These are phyloP conservation scores for Aspergillus sp. DNA, from an alignment of 2,329 filamentous ascomycete genomes.

Conservation along the genomic window DNA sequence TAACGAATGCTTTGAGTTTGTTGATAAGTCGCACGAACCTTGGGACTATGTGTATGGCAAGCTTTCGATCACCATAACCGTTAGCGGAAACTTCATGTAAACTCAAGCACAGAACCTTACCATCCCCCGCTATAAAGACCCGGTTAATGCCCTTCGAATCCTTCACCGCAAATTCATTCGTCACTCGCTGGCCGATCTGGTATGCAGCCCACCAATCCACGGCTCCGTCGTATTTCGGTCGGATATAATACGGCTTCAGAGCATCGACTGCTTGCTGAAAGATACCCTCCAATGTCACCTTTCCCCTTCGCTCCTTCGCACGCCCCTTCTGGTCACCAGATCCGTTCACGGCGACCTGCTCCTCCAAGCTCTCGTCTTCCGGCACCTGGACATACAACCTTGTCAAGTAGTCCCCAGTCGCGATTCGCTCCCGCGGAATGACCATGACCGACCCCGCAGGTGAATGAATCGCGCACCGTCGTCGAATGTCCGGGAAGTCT, in stretches of 20 bases:
- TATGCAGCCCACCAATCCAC: conserved; percentile 77
- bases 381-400: conserved; percentile 61
- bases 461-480: conserved; percentile 76
- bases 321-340: conserved; percentile 50
- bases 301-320: conserved; percentile 62
- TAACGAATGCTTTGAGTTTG: background rate
- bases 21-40: conserved; percentile 35
- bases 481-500: conserved; percentile 76
- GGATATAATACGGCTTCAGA: conserved; percentile 64
- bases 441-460: conserved; percentile 75
- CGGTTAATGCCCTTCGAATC: conserved; percentile 68
- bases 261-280: conserved; percentile 66
- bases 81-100: background rate
- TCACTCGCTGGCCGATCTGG: conserved; percentile 69
- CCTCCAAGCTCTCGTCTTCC: conserved; percentile 29
- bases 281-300: conserved; percentile 63
- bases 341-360: conserved; percentile 11
- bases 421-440: conserved; percentile 67
- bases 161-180: conserved; percentile 49
- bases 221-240: conserved; percentile 55
- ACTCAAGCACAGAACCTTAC: conserved; percentile 21
- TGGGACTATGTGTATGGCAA: conserved; percentile 77
- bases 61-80: conserved; percentile 40
- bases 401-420: conserved; percentile 64
- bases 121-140: conserved; percentile 72